These are phyloP conservation scores for Aureobasidium melanogenum DNA, from an alignment of 2,329 filamentous ascomycete species.

Conservation along the genomic window DNA sequence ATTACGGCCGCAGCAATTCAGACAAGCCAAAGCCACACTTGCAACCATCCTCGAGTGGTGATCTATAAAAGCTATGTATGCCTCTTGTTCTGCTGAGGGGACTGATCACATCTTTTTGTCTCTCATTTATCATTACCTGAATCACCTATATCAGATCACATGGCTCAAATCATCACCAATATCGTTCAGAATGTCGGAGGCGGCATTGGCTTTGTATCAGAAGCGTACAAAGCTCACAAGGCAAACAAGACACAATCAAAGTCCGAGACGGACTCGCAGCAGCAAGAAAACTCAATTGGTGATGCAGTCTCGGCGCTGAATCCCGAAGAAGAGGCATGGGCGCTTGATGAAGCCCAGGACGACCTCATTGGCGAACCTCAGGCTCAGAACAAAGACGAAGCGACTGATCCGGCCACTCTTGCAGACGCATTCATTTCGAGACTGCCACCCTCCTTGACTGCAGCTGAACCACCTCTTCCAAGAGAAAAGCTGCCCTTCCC, in stretches of 20 bases:
- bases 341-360: conserved; percentile 22
- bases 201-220: conserved; percentile 21
- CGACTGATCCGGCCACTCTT: conserved; percentile 15
- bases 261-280: conserved; percentile 12
- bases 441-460: not conserved
- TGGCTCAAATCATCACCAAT: not conserved
- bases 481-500: conserved; percentile 30
- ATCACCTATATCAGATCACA: not conserved
- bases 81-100: too few species aligned
- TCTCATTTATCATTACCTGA: not conserved
- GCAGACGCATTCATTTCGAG: conserved; percentile 18
- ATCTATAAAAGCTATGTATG: not conserved
- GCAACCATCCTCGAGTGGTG: not conserved
- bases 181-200: conserved; percentile 17
- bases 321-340: conserved; percentile 22
- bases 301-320: not conserved
- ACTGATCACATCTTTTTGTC: not conserved
- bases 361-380: not conserved
- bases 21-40: not conserved
- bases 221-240: conserved; percentile 23
- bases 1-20: not conserved
- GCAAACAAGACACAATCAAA: conserved; percentile 14
- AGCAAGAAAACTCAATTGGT: conserved; percentile 2
- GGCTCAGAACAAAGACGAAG: conserved; percentile 6
- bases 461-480: not conserved